Conservation (phyloP, 345 rosid species). For the Erodium maritimum region DNA sequence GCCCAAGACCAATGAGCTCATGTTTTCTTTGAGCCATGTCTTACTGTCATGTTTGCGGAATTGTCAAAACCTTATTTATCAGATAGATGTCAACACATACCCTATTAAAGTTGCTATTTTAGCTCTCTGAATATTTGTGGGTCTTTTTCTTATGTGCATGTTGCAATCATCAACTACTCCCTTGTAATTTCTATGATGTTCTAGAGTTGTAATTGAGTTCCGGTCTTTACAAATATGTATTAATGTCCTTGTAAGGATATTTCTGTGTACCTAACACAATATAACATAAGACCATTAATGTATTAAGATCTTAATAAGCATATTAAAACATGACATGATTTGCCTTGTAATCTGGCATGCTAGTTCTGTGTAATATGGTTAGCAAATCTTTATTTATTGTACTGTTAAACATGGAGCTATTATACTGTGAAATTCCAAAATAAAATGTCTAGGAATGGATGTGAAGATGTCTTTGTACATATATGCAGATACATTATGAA, state of each 20-base stretch:
- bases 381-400: neutral
- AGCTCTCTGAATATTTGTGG: neutral
- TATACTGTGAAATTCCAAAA: neutral
- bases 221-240: neutral
- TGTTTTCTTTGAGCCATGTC: neutral
- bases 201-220: neutral
- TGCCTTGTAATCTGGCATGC: too few species aligned
- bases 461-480: neutral
- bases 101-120: neutral
- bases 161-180: neutral
- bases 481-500: neutral
- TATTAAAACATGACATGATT: too few species aligned
- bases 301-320: neutral
- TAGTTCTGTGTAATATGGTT: too few species aligned
- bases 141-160: neutral
- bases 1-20: neutral
- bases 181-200: neutral
- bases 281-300: neutral
- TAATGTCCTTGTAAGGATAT: neutral
- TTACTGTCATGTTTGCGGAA: neutral
- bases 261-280: neutral
- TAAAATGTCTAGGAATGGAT: neutral
- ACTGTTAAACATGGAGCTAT: neutral
- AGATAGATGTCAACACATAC: neutral
- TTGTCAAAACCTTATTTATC: neutral